Evolutionary conservation across 257 asterid species (phyloP).

Genomic region (Mentha longifolia): DNA sequence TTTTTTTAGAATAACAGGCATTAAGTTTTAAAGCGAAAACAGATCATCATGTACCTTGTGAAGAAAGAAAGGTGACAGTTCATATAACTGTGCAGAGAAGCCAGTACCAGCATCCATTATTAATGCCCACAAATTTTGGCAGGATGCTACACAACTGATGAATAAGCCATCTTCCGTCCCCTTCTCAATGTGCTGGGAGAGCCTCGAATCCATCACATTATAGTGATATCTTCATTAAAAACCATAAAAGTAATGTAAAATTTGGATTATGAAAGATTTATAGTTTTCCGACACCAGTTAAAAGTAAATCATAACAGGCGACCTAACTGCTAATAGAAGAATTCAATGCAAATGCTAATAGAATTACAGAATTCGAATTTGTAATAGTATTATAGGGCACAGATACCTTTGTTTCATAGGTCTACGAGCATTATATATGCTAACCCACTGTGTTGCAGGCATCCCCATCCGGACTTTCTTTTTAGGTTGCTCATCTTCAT

Average conservation of each 20-base stretch:
- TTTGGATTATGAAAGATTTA: background rate
- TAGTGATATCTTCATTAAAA: slow-evolving; percentile 56
- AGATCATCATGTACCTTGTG: slow-evolving; percentile 53
- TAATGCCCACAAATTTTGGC: slow-evolving; percentile 76
- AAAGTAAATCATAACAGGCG: slow-evolving; percentile 4
- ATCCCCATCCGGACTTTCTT: slow-evolving; percentile 78
- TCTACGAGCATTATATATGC: slow-evolving; percentile 76
- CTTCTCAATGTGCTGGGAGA: slow-evolving; percentile 73
- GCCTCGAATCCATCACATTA: slow-evolving; percentile 73
- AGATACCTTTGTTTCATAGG: slow-evolving; percentile 89
- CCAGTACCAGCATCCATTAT: slow-evolving; percentile 95
- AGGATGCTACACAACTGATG: slow-evolving; percentile 71
- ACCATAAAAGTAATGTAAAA: slow-evolving; percentile 21
- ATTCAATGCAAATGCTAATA: background rate
- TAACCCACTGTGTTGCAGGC: slow-evolving; percentile 89
- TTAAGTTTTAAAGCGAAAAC: background rate
- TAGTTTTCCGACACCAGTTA: background rate
- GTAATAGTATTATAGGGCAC: background rate
- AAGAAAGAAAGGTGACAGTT: slow-evolving; percentile 67
- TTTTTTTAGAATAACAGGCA: too few species aligned
- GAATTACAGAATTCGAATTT: slow-evolving; percentile 1
- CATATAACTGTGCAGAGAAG: slow-evolving; percentile 63
- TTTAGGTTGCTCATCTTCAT: slow-evolving; percentile 77
- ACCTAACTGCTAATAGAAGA: background rate
- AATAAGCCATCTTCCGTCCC: slow-evolving; percentile 76